Evolutionary conservation across 2,329 filamentous ascomycete genomes (phyloP).

Genomic region (Aplosporella prunicola): DNA sequence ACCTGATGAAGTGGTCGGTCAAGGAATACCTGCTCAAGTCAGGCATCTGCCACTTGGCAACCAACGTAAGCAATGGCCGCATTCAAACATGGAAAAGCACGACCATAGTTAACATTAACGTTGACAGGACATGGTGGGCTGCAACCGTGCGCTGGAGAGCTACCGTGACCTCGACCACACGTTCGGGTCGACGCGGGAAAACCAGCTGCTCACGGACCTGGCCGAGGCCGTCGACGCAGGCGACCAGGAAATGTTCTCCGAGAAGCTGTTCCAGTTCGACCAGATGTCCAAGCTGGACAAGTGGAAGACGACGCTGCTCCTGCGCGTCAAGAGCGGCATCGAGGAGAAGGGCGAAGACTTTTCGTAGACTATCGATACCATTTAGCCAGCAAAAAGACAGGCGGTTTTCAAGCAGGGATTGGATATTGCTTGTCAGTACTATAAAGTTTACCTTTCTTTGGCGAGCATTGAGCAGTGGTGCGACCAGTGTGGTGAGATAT

Average conservation of each 20-base stretch:
- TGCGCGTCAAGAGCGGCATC: constrained; percentile 76
- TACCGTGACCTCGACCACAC: constrained; percentile 56
- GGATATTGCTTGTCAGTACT: too few species aligned
- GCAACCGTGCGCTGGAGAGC: constrained; percentile 68
- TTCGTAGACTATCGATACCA: constrained; percentile 48
- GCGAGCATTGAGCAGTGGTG: too few species aligned
- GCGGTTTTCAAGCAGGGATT: too few species aligned
- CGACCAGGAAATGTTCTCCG: constrained; percentile 73
- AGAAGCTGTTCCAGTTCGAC: constrained; percentile 77
- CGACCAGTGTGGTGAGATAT: too few species aligned
- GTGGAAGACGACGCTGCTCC: constrained; percentile 85
- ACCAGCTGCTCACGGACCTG: constrained; percentile 71
- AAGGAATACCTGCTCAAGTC: constrained; percentile 96
- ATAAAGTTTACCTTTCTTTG: too few species aligned
- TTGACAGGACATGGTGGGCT: constrained; percentile 75
- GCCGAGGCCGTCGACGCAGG: constrained; percentile 63
- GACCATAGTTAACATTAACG: too few species aligned
- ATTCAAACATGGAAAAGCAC: too few species aligned
- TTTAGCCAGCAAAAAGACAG: too few species aligned
- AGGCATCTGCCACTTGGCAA: constrained; percentile 76
- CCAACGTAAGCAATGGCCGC: too few species aligned
- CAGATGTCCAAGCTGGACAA: constrained; percentile 90
- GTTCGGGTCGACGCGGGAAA: constrained; percentile 70
- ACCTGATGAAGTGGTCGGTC: constrained; percentile 85
- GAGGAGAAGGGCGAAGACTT: constrained; percentile 62